Evolutionary conservation across 2,329 filamentous ascomycete species (phyloP).

Genomic region (Fusarium caatingaense): DNA sequence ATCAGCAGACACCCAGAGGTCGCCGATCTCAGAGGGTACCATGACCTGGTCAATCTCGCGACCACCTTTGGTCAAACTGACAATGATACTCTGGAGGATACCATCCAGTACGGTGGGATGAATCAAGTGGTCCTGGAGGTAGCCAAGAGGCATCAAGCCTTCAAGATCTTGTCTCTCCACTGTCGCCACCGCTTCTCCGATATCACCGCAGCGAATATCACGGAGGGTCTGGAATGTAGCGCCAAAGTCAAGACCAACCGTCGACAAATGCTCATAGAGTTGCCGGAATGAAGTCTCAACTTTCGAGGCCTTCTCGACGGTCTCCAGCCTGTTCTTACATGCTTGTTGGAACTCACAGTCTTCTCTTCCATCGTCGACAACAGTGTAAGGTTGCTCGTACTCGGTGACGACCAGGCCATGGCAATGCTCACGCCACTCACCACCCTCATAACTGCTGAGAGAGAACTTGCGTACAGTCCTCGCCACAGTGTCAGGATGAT

Average conservation of each 20-base stretch:
- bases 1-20: conserved; percentile 8
- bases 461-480: conserved; percentile 7
- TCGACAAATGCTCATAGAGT: conserved; percentile 7
- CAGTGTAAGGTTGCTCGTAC: conserved; percentile 7
- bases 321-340: not conserved
- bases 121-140: not conserved
- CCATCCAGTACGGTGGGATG: conserved; percentile 2
- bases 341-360: not conserved
- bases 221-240: conserved; percentile 2
- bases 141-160: not conserved
- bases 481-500: not conserved
- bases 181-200: conserved; percentile 1
- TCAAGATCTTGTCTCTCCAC: conserved; percentile 4
- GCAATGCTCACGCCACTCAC: conserved; percentile 8
- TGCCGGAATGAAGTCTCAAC: conserved; percentile 3
- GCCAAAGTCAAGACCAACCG: conserved; percentile 11
- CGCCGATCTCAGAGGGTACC: conserved; percentile 3
- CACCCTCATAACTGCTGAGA: not conserved
- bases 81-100: conserved; percentile 10
- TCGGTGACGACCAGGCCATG: conserved; percentile 3
- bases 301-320: not conserved
- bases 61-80: conserved; percentile 6
- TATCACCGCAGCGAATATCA: not conserved
- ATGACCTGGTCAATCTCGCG: conserved; percentile 10
- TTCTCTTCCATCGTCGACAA: conserved; percentile 1